A percentile compares a stretch with the other conserved stretches of the same genome.
Conservation (phyloP, 257 asterid genomes). For the Coffea canephora region DNA sequence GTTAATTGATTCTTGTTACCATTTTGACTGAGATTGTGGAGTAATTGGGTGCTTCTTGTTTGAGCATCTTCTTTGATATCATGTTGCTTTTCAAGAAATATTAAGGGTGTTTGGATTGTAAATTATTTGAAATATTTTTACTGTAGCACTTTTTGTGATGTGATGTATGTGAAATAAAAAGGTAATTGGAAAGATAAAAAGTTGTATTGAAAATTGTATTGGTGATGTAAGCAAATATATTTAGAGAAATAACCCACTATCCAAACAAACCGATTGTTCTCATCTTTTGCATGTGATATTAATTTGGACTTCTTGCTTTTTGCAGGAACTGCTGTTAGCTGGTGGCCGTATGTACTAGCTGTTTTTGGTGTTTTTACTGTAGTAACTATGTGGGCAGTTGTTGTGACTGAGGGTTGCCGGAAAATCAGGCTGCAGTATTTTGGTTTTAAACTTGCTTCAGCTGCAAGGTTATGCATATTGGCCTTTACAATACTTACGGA, state of each 20-base stretch:
- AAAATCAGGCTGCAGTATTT: slow-evolving; percentile 93
- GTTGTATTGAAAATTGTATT: too few species aligned
- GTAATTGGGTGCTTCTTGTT: not conserved
- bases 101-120: too few species aligned
- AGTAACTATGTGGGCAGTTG: slow-evolving; percentile 95
- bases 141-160: too few species aligned
- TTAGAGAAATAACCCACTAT: too few species aligned
- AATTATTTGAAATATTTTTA: too few species aligned
- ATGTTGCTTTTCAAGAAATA: not conserved
- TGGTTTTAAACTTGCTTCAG: slow-evolving; percentile 94
- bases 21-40: not conserved
- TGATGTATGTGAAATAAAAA: too few species aligned
- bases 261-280: too few species aligned
- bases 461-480: slow-evolving; percentile 57
- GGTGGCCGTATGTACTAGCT: slow-evolving; percentile 76
- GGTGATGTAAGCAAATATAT: too few species aligned
- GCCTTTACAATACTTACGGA: not conserved
- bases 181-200: too few species aligned
- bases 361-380: slow-evolving; percentile 73
- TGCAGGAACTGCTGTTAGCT: slow-evolving; percentile 83
- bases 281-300: not conserved
- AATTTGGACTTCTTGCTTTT: slow-evolving; percentile 19
- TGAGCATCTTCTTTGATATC: not conserved
- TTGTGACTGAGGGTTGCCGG: slow-evolving; percentile 96
- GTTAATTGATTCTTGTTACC: too few species aligned